These are phyloP conservation scores for Sequoia sempervirens DNA, from an alignment of 75 land plant species.

Conservation along the genomic window DNA sequence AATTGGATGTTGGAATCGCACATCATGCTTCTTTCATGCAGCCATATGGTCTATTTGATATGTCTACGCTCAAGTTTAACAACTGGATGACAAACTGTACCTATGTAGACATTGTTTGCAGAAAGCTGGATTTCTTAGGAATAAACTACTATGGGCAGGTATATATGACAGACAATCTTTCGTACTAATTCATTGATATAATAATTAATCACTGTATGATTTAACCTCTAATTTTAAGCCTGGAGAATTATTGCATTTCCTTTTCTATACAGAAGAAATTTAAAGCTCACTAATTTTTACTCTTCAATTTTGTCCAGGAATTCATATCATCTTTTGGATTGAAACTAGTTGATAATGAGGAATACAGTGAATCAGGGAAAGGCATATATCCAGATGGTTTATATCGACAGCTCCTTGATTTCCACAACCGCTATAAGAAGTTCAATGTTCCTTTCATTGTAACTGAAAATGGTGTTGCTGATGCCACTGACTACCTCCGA, in stretches of 20 bases:
- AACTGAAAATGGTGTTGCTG: slow-evolving; percentile 95
- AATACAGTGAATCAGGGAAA: slow-evolving; percentile 96
- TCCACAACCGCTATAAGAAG: slow-evolving; percentile 88
- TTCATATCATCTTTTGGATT: slow-evolving; percentile 80
- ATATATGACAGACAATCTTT: background rate
- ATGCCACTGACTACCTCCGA: slow-evolving; percentile 87
- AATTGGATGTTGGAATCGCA: slow-evolving; percentile 75
- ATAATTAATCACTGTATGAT: background rate
- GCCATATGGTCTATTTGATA: slow-evolving; percentile 95
- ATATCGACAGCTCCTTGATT: slow-evolving; percentile 72
- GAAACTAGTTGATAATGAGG: slow-evolving; percentile 82
- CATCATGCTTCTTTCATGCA: slow-evolving; percentile 93
- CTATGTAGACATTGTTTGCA: slow-evolving; percentile 69
- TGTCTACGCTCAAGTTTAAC: slow-evolving; percentile 65
- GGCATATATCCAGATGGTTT: slow-evolving; percentile 98
- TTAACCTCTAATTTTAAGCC: background rate
- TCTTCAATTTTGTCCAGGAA: slow-evolving; percentile 45
- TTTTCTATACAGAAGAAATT: background rate
- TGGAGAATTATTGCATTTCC: background rate
- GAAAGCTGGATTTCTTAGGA: slow-evolving; percentile 86
- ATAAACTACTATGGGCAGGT: slow-evolving; percentile 99
- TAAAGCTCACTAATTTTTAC: background rate
- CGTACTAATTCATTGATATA: background rate
- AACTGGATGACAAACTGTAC: slow-evolving; percentile 74
- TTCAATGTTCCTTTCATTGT: slow-evolving; percentile 80